phyloP scores from a whole-genome alignment of 192 early-diverging fungal genomes.

The Spinellus fusiger region DNA sequence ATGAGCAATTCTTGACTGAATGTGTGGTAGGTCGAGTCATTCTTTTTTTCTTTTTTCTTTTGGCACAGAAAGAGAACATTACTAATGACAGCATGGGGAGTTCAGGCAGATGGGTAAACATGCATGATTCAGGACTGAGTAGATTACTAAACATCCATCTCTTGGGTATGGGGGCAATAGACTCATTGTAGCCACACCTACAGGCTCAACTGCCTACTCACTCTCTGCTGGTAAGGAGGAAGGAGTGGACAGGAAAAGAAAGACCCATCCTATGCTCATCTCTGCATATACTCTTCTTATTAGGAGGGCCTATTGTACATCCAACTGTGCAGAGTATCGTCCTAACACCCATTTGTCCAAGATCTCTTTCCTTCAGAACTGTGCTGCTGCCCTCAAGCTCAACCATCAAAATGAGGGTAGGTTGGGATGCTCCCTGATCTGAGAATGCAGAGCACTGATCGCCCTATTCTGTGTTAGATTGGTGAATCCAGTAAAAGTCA shows the following conservation, averaged over 20 bases:
- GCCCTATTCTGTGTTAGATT: slow-evolving; percentile 27
- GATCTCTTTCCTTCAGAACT: slow-evolving; percentile 80
- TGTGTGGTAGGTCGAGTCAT: slow-evolving; percentile 55
- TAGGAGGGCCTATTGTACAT: slow-evolving; percentile 76
- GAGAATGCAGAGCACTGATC: not conserved
- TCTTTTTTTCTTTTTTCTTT: slow-evolving; percentile 14
- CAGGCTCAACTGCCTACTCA: slow-evolving; percentile 89
- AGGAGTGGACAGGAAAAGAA: not conserved
- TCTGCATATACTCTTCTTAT: not conserved
- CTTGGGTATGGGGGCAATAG: too few relatives aligned
- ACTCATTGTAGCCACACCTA: slow-evolving; percentile 81
- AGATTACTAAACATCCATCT: too few relatives aligned
- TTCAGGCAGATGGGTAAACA: slow-evolving; percentile 20
- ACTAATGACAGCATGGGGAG: too few relatives aligned
- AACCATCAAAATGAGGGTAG: slow-evolving; percentile 56
- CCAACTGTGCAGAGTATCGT: slow-evolving; percentile 69
- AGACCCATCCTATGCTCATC: not conserved
- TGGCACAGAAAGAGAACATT: not conserved
- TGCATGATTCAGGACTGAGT: too few relatives aligned
- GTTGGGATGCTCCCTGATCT: not conserved
- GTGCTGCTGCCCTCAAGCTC: slow-evolving; percentile 69
- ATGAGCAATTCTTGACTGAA: slow-evolving; percentile 77
- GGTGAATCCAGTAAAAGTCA: slow-evolving; percentile 53
- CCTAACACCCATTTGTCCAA: slow-evolving; percentile 76
- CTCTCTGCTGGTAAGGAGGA: slow-evolving; percentile 56